Conservation (phyloP, 192 early-diverging fungal genomes). For the Coemansia sp. region DNA sequence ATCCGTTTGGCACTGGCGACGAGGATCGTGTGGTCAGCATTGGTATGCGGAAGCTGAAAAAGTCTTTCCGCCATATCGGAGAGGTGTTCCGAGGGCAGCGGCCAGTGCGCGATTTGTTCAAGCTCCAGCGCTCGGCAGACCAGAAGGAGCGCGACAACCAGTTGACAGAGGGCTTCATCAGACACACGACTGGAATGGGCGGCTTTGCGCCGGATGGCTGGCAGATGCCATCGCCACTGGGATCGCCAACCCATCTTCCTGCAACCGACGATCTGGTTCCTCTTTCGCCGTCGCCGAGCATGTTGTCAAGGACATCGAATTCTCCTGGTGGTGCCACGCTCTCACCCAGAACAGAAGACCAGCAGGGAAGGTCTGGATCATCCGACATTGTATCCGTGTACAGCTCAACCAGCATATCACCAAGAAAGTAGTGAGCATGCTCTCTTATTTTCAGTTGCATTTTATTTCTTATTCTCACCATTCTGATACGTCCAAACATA, state of each 20-base stretch:
- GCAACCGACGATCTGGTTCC: background rate
- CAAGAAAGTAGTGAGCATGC: background rate
- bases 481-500: background rate
- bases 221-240: conserved; percentile 41
- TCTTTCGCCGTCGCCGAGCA: conserved; percentile 1
- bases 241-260: conserved; percentile 1
- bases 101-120: conserved; percentile 12
- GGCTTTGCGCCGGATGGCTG: conserved; percentile 34
- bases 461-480: background rate
- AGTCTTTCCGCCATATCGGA: conserved; percentile 10
- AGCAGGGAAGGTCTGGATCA: background rate
- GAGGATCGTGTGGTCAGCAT: conserved; percentile 32
- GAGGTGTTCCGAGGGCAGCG: conserved; percentile 21
- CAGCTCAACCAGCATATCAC: conserved; percentile 4
- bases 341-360: background rate
- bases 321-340: conserved; percentile 2
- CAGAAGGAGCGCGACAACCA: conserved; percentile 34
- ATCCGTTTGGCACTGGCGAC: conserved; percentile 41
- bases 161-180: conserved; percentile 43
- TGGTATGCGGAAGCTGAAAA: conserved; percentile 30
- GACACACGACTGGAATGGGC: conserved; percentile 44
- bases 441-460: background rate
- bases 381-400: background rate
- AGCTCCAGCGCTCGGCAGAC: conserved; percentile 12
- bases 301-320: background rate